Percentiles rank a stretch among this genome's conserved stretches.
Evolutionary conservation across 1,139 yeast genomes (phyloP).

Genomic region (Blastobotrys raffinosifermentans): DNA sequence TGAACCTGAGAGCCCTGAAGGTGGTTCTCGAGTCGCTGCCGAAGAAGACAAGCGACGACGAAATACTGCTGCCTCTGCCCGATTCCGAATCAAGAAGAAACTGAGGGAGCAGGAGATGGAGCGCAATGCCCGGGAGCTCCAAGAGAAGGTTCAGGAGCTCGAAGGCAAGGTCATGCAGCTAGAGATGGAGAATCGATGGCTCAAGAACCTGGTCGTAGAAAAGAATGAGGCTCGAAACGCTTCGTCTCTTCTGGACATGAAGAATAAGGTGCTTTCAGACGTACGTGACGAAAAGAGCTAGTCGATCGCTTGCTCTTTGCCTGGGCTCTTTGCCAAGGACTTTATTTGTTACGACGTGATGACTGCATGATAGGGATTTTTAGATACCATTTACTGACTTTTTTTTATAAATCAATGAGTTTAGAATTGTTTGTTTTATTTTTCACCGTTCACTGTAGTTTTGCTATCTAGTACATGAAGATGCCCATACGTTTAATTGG

Average conservation of each 20-base stretch:
- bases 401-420: background rate
- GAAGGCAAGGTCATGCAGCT: conserved; percentile 61
- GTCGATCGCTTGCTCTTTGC: background rate
- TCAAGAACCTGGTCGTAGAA: conserved; percentile 70
- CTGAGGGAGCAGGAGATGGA: conserved; percentile 83
- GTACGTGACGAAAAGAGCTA: conserved; percentile 2
- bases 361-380: too few species aligned
- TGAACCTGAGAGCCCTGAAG: background rate
- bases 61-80: conserved; percentile 76
- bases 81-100: conserved; percentile 77
- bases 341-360: conserved; percentile 2
- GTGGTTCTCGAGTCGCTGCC: conserved; percentile 27
- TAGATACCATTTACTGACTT: background rate
- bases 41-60: conserved; percentile 64
- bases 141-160: conserved; percentile 52
- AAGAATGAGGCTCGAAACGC: conserved; percentile 40
- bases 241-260: conserved; percentile 27
- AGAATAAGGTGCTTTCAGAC: conserved; percentile 17
- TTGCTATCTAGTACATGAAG: too few species aligned
- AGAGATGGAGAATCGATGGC: conserved; percentile 79
- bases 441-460: too few species aligned
- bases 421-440: background rate
- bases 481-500: too few species aligned
- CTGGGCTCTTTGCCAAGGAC: background rate
- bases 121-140: conserved; percentile 53